Conservation (phyloP, 2,329 filamentous ascomycete species). For the Ophiosphaerella herpotricha region DNA sequence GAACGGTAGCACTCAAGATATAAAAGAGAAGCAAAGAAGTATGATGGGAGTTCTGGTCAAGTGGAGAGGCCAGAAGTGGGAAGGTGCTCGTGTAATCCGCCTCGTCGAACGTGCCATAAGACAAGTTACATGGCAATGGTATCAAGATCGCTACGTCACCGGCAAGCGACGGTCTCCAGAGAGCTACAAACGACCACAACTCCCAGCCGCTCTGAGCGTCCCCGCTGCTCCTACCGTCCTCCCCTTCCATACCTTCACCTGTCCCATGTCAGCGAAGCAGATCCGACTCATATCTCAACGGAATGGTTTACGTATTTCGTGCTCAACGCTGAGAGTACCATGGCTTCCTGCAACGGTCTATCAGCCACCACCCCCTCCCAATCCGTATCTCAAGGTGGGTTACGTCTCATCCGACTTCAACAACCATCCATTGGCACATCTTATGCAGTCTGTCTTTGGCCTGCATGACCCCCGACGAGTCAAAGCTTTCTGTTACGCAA, state of each 20-base stretch:
- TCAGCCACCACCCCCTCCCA: slow-evolving; percentile 80
- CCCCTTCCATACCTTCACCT: slow-evolving; percentile 97
- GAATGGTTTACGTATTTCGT: slow-evolving; percentile 91
- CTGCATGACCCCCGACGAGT: slow-evolving; percentile 76
- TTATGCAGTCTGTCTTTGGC: slow-evolving; percentile 99
- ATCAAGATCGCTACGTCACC: slow-evolving; percentile 75
- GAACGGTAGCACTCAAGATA: slow-evolving; percentile 34
- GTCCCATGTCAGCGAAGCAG: slow-evolving; percentile 86
- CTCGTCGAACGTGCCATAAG: slow-evolving; percentile 84
- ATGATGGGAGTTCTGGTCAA: slow-evolving; percentile 44
- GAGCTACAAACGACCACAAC: slow-evolving; percentile 71
- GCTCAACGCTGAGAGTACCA: slow-evolving; percentile 80
- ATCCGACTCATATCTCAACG: slow-evolving; percentile 93
- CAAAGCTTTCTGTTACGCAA: slow-evolving; percentile 93
- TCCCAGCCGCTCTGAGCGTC: slow-evolving; percentile 74
- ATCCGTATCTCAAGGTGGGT: slow-evolving; percentile 83
- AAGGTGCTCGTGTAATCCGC: slow-evolving; percentile 82
- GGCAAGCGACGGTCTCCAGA: slow-evolving; percentile 59
- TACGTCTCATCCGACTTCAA: slow-evolving; percentile 99
- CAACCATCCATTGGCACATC: slow-evolving; percentile 92
- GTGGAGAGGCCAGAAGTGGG: slow-evolving; percentile 80
- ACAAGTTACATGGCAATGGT: slow-evolving; percentile 81
- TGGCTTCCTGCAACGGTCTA: slow-evolving; percentile 86
- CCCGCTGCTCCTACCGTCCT: slow-evolving; percentile 92
- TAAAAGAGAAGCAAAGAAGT: slow-evolving; percentile 43